phyloP scores from a whole-genome alignment of 2,329 filamentous ascomycete genomes.

The Dactylellina haptotyla region DNA sequence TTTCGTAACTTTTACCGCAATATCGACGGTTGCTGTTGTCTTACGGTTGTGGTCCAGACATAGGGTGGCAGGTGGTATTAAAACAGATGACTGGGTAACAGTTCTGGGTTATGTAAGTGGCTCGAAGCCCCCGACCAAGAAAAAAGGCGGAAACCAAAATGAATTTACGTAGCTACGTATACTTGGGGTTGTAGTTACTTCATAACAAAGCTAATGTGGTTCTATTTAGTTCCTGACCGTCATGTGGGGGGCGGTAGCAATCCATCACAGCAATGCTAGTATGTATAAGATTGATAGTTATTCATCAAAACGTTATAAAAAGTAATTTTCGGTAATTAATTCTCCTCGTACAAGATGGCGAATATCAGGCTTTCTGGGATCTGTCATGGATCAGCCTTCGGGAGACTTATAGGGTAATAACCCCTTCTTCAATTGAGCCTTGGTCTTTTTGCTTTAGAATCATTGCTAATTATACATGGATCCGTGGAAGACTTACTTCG shows the following conservation, averaged over 20 bases:
- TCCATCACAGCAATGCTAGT: constrained; percentile 13
- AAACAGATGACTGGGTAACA: constrained; percentile 7
- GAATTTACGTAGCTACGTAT: not conserved
- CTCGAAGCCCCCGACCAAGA: too few species aligned
- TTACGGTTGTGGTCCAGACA: constrained; percentile 29
- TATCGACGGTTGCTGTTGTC: constrained; percentile 16
- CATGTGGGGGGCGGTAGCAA: constrained; percentile 4
- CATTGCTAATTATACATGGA: too few species aligned
- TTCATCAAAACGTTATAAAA: not conserved
- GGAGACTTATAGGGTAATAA: constrained; percentile 2
- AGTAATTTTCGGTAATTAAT: too few species aligned
- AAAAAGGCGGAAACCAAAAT: not conserved
- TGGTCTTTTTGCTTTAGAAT: too few species aligned
- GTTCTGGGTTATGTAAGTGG: constrained; percentile 15
- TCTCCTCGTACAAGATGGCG: not conserved
- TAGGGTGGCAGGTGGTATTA: constrained; percentile 13
- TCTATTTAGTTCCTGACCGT: constrained; percentile 5
- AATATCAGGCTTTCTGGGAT: constrained; percentile 7
- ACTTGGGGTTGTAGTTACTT: not conserved
- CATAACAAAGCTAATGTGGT: not conserved
- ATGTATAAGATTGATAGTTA: not conserved
- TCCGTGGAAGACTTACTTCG: not conserved
- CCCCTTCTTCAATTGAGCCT: too few species aligned
- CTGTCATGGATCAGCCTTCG: constrained; percentile 16
- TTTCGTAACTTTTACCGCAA: constrained; percentile 9